These are phyloP conservation scores for Xerophyta viscosa DNA, from an alignment of 106 monocot species.

Conservation along the genomic window DNA sequence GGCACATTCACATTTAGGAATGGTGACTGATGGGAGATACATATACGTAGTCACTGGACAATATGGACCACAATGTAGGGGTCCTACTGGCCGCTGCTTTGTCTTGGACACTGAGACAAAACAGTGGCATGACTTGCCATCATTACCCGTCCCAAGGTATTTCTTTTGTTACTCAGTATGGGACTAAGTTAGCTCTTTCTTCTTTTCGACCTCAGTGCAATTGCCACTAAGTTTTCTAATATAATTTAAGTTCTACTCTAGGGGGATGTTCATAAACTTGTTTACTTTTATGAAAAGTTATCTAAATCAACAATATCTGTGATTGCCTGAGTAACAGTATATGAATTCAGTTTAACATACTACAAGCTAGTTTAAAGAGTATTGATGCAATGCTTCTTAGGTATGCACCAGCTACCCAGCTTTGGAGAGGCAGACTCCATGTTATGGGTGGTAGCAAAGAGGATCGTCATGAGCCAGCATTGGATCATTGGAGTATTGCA, in stretches of 20 bases:
- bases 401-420: constrained; percentile 87
- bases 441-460: constrained; percentile 94
- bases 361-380: too few relatives aligned
- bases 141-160: constrained; percentile 81
- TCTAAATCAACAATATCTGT: too few relatives aligned
- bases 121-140: constrained; percentile 68
- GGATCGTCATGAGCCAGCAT: constrained; percentile 68
- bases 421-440: constrained; percentile 88
- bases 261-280: too few relatives aligned
- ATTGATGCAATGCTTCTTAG: constrained; percentile 20
- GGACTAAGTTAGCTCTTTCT: too few relatives aligned
- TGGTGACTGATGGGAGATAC: constrained; percentile 85
- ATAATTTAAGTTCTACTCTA: too few relatives aligned
- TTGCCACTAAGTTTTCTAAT: too few relatives aligned
- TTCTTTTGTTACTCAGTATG: too few relatives aligned
- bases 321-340: too few relatives aligned
- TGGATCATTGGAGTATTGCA: constrained; percentile 86
- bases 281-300: too few relatives aligned
- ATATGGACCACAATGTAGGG: constrained; percentile 94
- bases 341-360: too few relatives aligned
- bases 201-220: too few relatives aligned
- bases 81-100: constrained; percentile 69
- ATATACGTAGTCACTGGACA: constrained; percentile 88
- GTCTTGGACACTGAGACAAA: constrained; percentile 71
- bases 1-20: constrained; percentile 98